phyloP scores from a whole-genome alignment of 2,329 filamentous ascomycete genomes.

The Lecanoromycetidae sp. region DNA sequence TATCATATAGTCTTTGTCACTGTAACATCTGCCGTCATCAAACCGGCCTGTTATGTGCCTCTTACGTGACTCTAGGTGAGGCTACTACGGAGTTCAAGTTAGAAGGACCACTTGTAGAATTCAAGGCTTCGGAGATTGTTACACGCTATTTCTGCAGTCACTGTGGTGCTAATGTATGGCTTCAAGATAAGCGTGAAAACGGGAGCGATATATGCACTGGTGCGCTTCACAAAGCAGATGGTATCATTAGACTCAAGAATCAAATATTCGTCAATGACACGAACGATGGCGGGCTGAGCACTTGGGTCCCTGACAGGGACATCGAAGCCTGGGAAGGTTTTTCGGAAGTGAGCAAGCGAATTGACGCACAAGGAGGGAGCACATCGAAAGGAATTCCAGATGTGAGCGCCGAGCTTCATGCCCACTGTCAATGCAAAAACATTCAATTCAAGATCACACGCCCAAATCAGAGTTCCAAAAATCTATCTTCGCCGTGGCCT shows the following conservation, averaged over 20 bases:
- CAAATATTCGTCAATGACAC: constrained; percentile 42
- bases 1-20: constrained; percentile 37
- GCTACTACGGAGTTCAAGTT: constrained; percentile 24
- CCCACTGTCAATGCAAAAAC: constrained; percentile 41
- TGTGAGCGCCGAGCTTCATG: background rate
- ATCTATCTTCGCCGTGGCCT: constrained; percentile 38
- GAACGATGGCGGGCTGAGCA: constrained; percentile 35
- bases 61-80: constrained; percentile 32
- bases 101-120: constrained; percentile 28
- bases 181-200: constrained; percentile 11
- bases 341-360: background rate
- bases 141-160: constrained; percentile 39
- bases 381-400: background rate
- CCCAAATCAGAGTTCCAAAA: constrained; percentile 37
- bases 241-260: constrained; percentile 20
- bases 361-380: background rate
- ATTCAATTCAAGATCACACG: constrained; percentile 46
- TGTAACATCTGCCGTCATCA: constrained; percentile 39
- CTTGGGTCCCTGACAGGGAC: constrained; percentile 14
- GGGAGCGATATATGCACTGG: constrained; percentile 11
- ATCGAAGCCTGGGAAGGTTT: constrained; percentile 9
- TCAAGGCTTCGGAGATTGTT: constrained; percentile 32
- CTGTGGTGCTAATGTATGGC: constrained; percentile 37
- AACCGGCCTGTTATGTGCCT: constrained; percentile 36
- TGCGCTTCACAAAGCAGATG: constrained; percentile 22